Evolutionary conservation across 1,284 basidiomycete species (phyloP).

Genomic region (Caloboletus inedulis): DNA sequence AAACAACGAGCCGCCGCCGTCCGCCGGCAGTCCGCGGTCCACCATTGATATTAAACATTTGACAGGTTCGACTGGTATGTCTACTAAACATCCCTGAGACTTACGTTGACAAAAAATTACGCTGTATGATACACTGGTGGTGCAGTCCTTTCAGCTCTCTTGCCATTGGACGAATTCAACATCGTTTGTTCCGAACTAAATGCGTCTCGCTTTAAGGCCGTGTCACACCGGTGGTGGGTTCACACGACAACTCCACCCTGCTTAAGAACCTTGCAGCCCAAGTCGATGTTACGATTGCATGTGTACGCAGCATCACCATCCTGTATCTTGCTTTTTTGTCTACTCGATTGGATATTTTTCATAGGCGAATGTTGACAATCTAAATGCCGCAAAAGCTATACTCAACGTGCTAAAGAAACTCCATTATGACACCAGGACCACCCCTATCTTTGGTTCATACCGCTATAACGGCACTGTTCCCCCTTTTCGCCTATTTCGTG

Average conservation of each 20-base stretch:
- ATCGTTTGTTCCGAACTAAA: constrained; percentile 43
- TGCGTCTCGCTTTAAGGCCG: constrained; percentile 32
- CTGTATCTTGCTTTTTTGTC: not conserved
- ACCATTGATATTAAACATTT: too few relatives aligned
- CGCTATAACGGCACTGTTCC: constrained; percentile 19
- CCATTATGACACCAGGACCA: constrained; percentile 18
- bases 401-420: constrained; percentile 25
- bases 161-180: constrained; percentile 40
- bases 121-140: constrained; percentile 48
- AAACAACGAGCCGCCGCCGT: constrained; percentile 18
- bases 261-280: constrained; percentile 38
- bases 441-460: constrained; percentile 32
- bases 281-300: constrained; percentile 48
- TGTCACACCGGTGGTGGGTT: constrained; percentile 42
- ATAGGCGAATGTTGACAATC: constrained; percentile 23
- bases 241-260: constrained; percentile 35
- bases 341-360: not conserved
- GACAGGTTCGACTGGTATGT: constrained; percentile 19
- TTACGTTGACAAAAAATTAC: not conserved
- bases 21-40: not conserved
- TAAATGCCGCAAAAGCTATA: constrained; percentile 20
- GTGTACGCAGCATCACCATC: constrained; percentile 37
- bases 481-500: not conserved
- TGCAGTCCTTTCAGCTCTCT: constrained; percentile 44
- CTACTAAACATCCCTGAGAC: not conserved